Evolutionary conservation across 176 grass and related monocot genomes (phyloP), one percentile per base, ranked within the genome.

Genomic region (Bothriochloa decipiens): DNA sequence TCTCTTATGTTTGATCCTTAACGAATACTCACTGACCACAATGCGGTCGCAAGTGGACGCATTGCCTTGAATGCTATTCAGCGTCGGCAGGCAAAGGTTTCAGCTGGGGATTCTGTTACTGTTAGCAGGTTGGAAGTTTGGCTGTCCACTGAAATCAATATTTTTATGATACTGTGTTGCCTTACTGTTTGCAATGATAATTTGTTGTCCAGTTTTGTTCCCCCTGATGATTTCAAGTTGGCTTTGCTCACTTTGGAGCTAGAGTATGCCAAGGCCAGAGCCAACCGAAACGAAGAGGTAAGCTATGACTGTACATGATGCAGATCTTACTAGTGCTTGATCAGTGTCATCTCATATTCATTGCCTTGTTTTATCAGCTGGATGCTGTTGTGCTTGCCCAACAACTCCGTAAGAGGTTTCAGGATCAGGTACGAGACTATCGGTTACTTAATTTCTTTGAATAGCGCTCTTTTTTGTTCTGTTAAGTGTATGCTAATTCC

Each of bases 21-120:
- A 98, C 65, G 11, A 82, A 78, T 39, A 53, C 33, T 83, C 80
- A 98, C 96, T 77, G 77, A 86, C 76, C 96, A 98, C 83, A 91
- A 95, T 45, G 90, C 84, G 68, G 72, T 98, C 73, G 37, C 80
- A 18, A 85, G 65, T 70, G 93, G 88, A 74, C 90, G 81, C 82
- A 89, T 98, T 55, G 93, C 93, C 45, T 77, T 98, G 62, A 98
- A 98, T 81, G 96, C 96, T 65, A 94, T 98, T 75, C 96, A 98
- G 66, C 89, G 96, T 72, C 86, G 93, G 17, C 93, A 98, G 81
- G 80, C 93, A 15, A 94, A 93, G 86, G 96, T 98, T 87, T 98
- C 96, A 22, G 70, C 96, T 75, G 96, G 96, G 10, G 93, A 99
- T 94, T 77, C 91, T 18, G 81, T 99, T 37, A 82, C 83, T 26